Evolutionary conservation across 2,329 filamentous ascomycete species (phyloP), one percentile per base, ranked within the genome.

Genomic region (Penicillium concentricum): DNA sequence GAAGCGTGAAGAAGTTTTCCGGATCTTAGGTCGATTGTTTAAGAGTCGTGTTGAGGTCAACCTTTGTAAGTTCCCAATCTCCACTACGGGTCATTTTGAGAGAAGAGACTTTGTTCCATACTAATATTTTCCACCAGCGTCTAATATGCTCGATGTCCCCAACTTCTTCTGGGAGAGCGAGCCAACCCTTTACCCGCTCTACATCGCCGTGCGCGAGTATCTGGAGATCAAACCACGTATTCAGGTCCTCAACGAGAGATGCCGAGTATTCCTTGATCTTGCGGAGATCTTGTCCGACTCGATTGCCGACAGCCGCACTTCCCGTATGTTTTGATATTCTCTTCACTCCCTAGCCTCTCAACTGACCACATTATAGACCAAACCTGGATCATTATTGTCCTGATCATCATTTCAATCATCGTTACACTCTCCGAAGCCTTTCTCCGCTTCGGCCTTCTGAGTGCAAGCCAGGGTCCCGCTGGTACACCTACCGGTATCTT

Each of bases 31-130:
- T 1, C 84, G 89, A 44, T 79, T 99, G 16, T 99, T 97, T 75
- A 95, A 92, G 74, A 94, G 90, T 66, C 86, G 94, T 47, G 94
- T 99, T 2, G 93, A 99, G 67, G 95, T 99, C 50, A 99, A 99
- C 74, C 84, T 99, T 22, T 97, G 92, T 96, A 85, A 81, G 90
- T 80, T 30, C 22, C 48, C 26, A 56, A 42, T 4, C 34, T 24
- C 42, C 51, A 38, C 16, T 16, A 20, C 8, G 2, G 3, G 13
- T 22, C 5, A 12, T 30, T 8, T 12, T 34, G 12, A 2, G 16
- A 38, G 8, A 10, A 37, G 16, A 20, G 5, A 50, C 18, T 10
- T 32, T 10, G 2, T 22, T 13, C n/a, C 18, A 43, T 57, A 65
- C 58, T 65, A 63, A 67, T 62, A 54, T 30, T 56, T 58, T 35